A percentile compares a stretch with the other conserved stretches of the same genome.
phyloP scores from a whole-genome alignment of 371 early-diverging fungal species.

The Aphelidium insulamus region DNA sequence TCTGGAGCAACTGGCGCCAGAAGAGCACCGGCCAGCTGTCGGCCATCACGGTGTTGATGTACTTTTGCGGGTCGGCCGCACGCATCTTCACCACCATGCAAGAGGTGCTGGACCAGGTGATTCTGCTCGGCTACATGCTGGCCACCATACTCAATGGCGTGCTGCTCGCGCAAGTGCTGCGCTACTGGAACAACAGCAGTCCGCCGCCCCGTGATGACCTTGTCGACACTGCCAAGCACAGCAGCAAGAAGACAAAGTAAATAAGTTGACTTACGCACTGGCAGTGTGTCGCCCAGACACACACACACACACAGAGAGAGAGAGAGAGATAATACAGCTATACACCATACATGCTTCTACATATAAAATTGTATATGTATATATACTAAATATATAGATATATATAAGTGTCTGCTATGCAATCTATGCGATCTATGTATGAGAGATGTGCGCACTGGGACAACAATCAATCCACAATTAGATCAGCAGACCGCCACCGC shows the following conservation, averaged over 20 bases:
- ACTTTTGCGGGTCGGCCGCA: conserved; percentile 59
- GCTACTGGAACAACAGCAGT: conserved; percentile 39
- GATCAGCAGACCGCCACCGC: too few species aligned
- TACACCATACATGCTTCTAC: too few species aligned
- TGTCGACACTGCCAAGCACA: conserved; percentile 2
- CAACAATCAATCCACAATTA: too few species aligned
- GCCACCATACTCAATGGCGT: conserved; percentile 53
- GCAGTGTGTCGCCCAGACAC: too few species aligned
- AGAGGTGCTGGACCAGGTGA: conserved; percentile 55
- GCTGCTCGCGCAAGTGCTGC: conserved; percentile 50
- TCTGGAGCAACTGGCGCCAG: conserved; percentile 42
- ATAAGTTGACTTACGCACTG: too few species aligned
- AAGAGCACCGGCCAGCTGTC: conserved; percentile 74
- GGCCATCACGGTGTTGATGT: conserved; percentile 61
- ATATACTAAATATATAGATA: too few species aligned
- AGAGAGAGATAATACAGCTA: too few species aligned
- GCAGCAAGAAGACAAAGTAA: conserved; percentile 4
- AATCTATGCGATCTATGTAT: too few species aligned
- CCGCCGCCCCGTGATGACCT: conserved; percentile 2
- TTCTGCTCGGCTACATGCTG: conserved; percentile 41
- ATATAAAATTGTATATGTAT: too few species aligned
- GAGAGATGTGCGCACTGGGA: too few species aligned
- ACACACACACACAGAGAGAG: too few species aligned
- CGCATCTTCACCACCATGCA: conserved; percentile 74
- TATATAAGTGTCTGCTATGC: too few species aligned